Base-by-base conservation (phyloP, 2,329 filamentous ascomycete species). In the Pseudopithomyces chartarum region DNA sequence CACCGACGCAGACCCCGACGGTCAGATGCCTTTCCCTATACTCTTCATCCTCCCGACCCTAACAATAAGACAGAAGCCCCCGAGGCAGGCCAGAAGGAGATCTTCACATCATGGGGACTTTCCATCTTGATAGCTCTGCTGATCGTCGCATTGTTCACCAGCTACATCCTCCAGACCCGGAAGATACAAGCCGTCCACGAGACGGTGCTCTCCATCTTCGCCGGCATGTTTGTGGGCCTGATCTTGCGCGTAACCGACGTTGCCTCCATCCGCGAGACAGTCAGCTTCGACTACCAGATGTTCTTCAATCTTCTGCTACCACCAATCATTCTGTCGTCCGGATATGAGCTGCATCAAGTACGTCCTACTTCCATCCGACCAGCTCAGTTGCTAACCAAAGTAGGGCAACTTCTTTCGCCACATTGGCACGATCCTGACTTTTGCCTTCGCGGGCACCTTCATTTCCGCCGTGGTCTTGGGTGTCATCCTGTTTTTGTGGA, bases 251-350 rank as follows among this genome's bases (percentile, higher is more conserved):
- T 97, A 61, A 91, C 87, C 42, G 88, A 90, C 51, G 89, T 90
- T 63, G 89, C 91, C 60, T 91, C 90, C 61, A 92, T 99, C 68
- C 89, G 93, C 75, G 90, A 91, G 73, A 88, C 91, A 62, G 92
- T 99, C 71, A 96, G 90, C 77, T 99, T 99, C 82, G 90, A 98
- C 80, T 97, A 97, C 76, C 93, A 98, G 74, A 97, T 98, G 82
- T 99, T 99, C 83, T 99, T 99, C 84, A 99, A 99, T 77, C 86
- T 99, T 44, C 86, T 99, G 12, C 90, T 99, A n/a, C 95, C 95
- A 36, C 95, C 95, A 55, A 99, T 99, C 73, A 99, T 99, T 74
- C 84, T 99, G 26, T 94, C 93, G 15, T 97, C 94, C 15, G 95
- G 95, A 53, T 99, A 98, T 79, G 95, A 99, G 78, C 79, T 99